Evolutionary conservation across 1,284 basidiomycete species (phyloP).

Genomic region (Ceratobasidium sp.): DNA sequence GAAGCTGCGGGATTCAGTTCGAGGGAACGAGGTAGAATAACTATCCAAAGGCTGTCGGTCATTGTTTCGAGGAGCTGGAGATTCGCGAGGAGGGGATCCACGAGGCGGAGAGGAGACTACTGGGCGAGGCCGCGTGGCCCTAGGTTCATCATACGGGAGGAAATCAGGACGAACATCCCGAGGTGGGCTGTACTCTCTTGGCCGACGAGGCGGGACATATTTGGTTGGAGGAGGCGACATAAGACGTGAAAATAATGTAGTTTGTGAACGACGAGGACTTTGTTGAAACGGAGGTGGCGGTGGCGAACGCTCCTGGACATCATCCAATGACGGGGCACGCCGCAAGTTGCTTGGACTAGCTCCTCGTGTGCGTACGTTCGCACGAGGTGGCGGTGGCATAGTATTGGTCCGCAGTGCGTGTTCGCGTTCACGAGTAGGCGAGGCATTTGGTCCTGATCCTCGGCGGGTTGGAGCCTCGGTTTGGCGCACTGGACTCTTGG

Average conservation of each 20-base stretch:
- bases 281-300: constrained; percentile 5
- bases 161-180: constrained; percentile 36
- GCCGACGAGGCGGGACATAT: constrained; percentile 8
- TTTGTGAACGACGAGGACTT: constrained; percentile 32
- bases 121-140: constrained; percentile 28
- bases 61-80: constrained; percentile 3
- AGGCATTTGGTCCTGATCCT: background rate
- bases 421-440: constrained; percentile 24
- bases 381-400: constrained; percentile 14
- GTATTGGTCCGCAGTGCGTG: constrained; percentile 16
- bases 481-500: constrained; percentile 16
- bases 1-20: constrained; percentile 37
- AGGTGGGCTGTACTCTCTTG: constrained; percentile 30
- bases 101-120: constrained; percentile 39
- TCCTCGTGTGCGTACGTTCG: constrained; percentile 10
- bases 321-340: constrained; percentile 9
- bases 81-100: constrained; percentile 43
- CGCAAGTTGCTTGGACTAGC: constrained; percentile 1
- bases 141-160: constrained; percentile 38
- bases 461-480: background rate
- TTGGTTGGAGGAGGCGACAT: constrained; percentile 11
- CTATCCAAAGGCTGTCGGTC: constrained; percentile 22
- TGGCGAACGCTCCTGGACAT: background rate
- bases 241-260: constrained; percentile 13
- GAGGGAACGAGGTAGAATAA: constrained; percentile 23